A percentile compares a stretch with the other conserved stretches of the same genome.
phyloP scores from a whole-genome alignment of 1,284 basidiomycete genomes.

The Cystobasidiaceae sp. region DNA sequence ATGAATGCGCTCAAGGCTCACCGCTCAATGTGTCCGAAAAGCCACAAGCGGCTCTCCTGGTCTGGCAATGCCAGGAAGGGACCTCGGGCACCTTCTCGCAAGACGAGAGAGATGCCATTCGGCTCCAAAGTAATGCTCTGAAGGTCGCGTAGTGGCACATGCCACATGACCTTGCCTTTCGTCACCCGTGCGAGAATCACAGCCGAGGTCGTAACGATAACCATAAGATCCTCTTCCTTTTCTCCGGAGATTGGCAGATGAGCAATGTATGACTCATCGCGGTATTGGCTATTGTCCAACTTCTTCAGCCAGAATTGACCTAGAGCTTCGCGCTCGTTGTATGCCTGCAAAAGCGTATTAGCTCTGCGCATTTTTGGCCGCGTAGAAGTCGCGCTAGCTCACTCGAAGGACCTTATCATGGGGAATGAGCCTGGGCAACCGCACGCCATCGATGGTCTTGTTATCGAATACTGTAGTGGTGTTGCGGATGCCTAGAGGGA shows the following conservation, averaged over 20 bases:
- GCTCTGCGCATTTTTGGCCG: no score
- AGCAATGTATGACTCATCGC: slow-evolving; percentile 81
- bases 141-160: slow-evolving; percentile 79
- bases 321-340: slow-evolving; percentile 78
- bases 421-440: slow-evolving; percentile 82
- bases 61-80: slow-evolving; percentile 56
- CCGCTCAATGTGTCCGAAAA: slow-evolving; percentile 54
- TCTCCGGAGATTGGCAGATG: slow-evolving; percentile 57
- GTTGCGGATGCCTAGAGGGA: slow-evolving; percentile 92
- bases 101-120: slow-evolving; percentile 77
- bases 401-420: slow-evolving; percentile 78
- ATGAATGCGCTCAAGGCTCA: background rate
- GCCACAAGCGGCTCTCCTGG: slow-evolving; percentile 53
- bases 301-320: slow-evolving; percentile 97
- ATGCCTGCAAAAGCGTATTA: no score
- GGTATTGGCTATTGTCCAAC: slow-evolving; percentile 76
- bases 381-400: slow-evolving; percentile 48
- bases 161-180: slow-evolving; percentile 83
- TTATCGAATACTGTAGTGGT: slow-evolving; percentile 98
- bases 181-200: slow-evolving; percentile 82
- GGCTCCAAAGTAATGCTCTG: slow-evolving; percentile 83
- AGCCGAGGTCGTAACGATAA: slow-evolving; percentile 70
- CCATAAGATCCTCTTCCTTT: slow-evolving; percentile 60
- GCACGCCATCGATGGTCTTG: slow-evolving; percentile 78
- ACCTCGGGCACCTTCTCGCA: slow-evolving; percentile 52